These are phyloP conservation scores for Heterobasidion annosum DNA, from an alignment of 1,284 basidiomycete species.

Conservation along the genomic window DNA sequence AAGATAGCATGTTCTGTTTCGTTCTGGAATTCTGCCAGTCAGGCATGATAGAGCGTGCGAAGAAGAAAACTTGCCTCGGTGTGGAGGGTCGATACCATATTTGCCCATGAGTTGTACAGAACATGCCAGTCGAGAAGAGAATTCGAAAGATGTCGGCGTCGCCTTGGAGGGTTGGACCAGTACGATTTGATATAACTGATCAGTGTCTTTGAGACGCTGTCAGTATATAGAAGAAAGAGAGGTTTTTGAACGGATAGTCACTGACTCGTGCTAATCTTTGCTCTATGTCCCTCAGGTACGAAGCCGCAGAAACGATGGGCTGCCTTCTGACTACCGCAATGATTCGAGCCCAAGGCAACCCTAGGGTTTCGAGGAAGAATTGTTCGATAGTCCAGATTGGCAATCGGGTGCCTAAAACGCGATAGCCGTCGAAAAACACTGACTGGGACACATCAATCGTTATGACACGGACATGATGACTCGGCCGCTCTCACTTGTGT, in stretches of 20 bases:
- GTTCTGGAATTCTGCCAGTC: constrained; percentile 11
- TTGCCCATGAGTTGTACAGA: constrained; percentile 37
- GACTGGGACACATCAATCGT: constrained; percentile 27
- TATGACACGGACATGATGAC: background rate
- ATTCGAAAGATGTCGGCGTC: constrained; percentile 56
- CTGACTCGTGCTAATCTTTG: constrained; percentile 24
- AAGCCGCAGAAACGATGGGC: constrained; percentile 24
- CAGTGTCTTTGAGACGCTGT: constrained; percentile 33
- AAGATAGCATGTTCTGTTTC: constrained; percentile 21
- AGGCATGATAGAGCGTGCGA: background rate
- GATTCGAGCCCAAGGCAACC: constrained; percentile 39
- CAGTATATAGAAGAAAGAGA: too few species aligned
- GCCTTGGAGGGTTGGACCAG: constrained; percentile 62
- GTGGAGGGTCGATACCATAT: constrained; percentile 26
- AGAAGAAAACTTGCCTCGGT: constrained; percentile 14
- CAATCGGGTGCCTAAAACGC: constrained; percentile 42
- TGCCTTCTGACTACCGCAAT: constrained; percentile 25
- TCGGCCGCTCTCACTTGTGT: background rate
- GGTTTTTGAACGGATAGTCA: background rate
- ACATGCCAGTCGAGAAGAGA: constrained; percentile 55
- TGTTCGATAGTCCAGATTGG: constrained; percentile 49
- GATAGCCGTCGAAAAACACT: constrained; percentile 47
- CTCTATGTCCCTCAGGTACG: constrained; percentile 39
- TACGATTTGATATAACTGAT: constrained; percentile 46
- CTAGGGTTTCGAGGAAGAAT: constrained; percentile 60